phyloP scores from a whole-genome alignment of 2,329 filamentous ascomycete species.

The Apiospora phragmitis region DNA sequence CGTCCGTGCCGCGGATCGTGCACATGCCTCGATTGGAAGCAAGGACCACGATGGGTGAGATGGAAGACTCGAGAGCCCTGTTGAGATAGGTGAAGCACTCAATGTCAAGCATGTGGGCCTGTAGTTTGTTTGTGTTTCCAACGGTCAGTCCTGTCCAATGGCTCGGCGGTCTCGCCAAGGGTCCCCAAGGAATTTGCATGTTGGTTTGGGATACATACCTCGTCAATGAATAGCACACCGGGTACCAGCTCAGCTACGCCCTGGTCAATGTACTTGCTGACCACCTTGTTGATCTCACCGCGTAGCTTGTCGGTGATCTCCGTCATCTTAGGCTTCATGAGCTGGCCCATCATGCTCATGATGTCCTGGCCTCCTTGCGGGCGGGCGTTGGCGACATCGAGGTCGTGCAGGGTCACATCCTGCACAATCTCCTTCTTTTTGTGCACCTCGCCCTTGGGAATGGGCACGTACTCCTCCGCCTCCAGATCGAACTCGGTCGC shows the following conservation, averaged over 20 bases:
- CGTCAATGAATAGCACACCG: slow-evolving; percentile 96
- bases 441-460: slow-evolving; percentile 98
- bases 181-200: neutral
- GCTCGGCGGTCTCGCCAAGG: neutral
- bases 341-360: slow-evolving; percentile 99
- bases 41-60: slow-evolving; percentile 95
- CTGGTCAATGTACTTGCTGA: slow-evolving; percentile 98
- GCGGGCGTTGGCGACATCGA: slow-evolving; percentile 92
- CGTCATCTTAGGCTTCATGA: slow-evolving; percentile 99
- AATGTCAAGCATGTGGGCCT: slow-evolving; percentile 99
- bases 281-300: slow-evolving; percentile 97
- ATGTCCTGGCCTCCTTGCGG: slow-evolving; percentile 98
- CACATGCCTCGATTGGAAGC: slow-evolving; percentile 96
- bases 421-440: slow-evolving; percentile 99
- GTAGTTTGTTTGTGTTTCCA: slow-evolving; percentile 19
- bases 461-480: slow-evolving; percentile 97
- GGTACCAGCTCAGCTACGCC: slow-evolving; percentile 97
- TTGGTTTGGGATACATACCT: slow-evolving; percentile 57
- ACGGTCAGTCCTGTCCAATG: slow-evolving; percentile 21
- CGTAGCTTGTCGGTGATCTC: slow-evolving; percentile 98
- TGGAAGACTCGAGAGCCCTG: slow-evolving; percentile 90
- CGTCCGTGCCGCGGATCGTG: slow-evolving; percentile 83
- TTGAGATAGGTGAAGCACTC: slow-evolving; percentile 99
- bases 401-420: slow-evolving; percentile 94
- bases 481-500: slow-evolving; percentile 98